Conservation (phyloP, 2,329 filamentous ascomycete genomes). For the Colletotrichum euphorbiae region DNA sequence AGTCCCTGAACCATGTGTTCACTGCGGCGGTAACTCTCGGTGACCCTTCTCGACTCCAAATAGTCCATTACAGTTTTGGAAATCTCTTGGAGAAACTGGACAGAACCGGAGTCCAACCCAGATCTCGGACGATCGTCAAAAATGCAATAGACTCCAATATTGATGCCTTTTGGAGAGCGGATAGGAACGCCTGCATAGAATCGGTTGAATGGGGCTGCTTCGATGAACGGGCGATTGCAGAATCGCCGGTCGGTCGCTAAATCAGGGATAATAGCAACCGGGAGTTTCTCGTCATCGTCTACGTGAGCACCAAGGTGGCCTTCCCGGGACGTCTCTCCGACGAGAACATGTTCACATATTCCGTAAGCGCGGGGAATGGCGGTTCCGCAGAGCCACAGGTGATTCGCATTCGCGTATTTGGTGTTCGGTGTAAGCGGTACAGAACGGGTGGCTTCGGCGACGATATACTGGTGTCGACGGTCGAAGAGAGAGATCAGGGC, state of each 20-base stretch:
- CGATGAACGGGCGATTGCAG: constrained; percentile 44
- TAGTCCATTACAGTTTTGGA: constrained; percentile 53
- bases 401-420: constrained; percentile 20
- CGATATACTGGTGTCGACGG: constrained; percentile 57
- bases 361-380: constrained; percentile 46
- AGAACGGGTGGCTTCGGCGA: constrained; percentile 62
- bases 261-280: constrained; percentile 51
- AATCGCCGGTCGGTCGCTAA: constrained; percentile 49
- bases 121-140: constrained; percentile 44
- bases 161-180: constrained; percentile 53
- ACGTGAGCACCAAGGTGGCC: not conserved
- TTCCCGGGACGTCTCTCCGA: constrained; percentile 6
- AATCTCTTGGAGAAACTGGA: constrained; percentile 46
- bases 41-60: constrained; percentile 49
- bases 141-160: constrained; percentile 56
- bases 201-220: constrained; percentile 42
- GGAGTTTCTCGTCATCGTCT: constrained; percentile 42
- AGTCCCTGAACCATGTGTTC: constrained; percentile 53
- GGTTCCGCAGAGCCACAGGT: constrained; percentile 46
- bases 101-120: constrained; percentile 45
- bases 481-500: constrained; percentile 65
- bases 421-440: constrained; percentile 50
- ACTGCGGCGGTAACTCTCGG: constrained; percentile 47
- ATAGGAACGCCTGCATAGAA: constrained; percentile 59
- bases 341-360: constrained; percentile 47